phyloP scores from a whole-genome alignment of 2,329 filamentous ascomycete species.

The Chaetomiaceae sp. region DNA sequence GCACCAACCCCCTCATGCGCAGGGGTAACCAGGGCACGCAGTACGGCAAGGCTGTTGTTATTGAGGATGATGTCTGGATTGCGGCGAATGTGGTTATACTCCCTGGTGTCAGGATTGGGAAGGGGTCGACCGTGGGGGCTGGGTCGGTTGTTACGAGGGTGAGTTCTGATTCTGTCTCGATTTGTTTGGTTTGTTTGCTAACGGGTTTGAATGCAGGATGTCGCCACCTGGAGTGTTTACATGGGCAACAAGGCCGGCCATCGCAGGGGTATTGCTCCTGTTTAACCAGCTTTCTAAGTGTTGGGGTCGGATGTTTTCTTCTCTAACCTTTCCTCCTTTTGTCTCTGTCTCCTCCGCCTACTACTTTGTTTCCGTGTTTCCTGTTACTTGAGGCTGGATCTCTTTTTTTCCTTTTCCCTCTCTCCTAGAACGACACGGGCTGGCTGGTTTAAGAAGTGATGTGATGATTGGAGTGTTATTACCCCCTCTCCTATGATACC shows the following conservation, averaged over 20 bases:
- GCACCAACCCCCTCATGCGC: conserved; percentile 67
- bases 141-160: conserved; percentile 81
- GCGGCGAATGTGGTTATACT: conserved; percentile 73
- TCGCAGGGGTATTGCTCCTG: conserved; percentile 24
- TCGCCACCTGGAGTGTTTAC: conserved; percentile 28
- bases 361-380: neutral
- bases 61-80: conserved; percentile 83
- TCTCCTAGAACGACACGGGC: neutral
- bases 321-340: neutral
- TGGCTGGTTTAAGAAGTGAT: neutral
- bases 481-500: conserved; percentile 18
- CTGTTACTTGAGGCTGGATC: neutral
- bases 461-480: conserved; percentile 6
- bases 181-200: neutral
- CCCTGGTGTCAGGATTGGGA: conserved; percentile 74
- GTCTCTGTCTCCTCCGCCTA: neutral
- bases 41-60: conserved; percentile 65
- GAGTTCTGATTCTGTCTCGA: conserved; percentile 16
- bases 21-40: conserved; percentile 70
- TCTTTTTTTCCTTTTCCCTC: neutral
- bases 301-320: neutral
- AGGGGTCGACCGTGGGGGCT: conserved; percentile 74
- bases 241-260: conserved; percentile 26
- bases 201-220: conserved; percentile 19
- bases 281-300: neutral